A percentile compares a stretch with the other conserved stretches of the same genome.
Conservation (phyloP, 345 rosid genomes). For the Salix suchowensis region DNA sequence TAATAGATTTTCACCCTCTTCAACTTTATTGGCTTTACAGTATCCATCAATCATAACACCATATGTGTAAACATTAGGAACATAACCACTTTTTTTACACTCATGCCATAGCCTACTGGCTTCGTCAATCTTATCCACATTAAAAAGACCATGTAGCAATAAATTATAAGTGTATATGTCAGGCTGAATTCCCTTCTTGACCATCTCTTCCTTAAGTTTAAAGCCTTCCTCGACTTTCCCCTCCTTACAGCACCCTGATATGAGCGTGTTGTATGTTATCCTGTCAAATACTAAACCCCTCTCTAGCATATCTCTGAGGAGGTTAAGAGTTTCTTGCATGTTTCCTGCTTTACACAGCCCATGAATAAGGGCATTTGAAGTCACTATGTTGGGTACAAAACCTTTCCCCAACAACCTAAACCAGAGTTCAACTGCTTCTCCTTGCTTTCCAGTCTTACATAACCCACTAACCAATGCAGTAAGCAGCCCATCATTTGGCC, state of each 20-base stretch:
- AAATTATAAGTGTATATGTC: slow-evolving; percentile 57
- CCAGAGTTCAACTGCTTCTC: slow-evolving; percentile 62
- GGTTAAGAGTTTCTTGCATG: slow-evolving; percentile 46
- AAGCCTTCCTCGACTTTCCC: slow-evolving; percentile 51
- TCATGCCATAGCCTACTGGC: slow-evolving; percentile 58
- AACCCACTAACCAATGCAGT: slow-evolving; percentile 57
- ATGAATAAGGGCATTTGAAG: slow-evolving; percentile 75
- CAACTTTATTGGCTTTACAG: slow-evolving; percentile 58
- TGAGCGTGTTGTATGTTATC: slow-evolving; percentile 56
- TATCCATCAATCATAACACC: slow-evolving; percentile 71
- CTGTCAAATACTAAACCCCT: slow-evolving; percentile 50
- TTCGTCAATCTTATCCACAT: slow-evolving; percentile 51
- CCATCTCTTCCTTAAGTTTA: slow-evolving; percentile 61
- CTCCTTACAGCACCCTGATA: slow-evolving; percentile 48
- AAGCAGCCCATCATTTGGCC: slow-evolving; percentile 58
- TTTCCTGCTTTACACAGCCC: slow-evolving; percentile 65
- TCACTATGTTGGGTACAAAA: slow-evolving; percentile 36
- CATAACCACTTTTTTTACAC: slow-evolving; percentile 41
- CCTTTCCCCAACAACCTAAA: slow-evolving; percentile 43
- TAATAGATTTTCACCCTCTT: slow-evolving; percentile 59
- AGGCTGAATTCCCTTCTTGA: slow-evolving; percentile 52
- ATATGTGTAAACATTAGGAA: slow-evolving; percentile 52
- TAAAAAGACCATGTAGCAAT: slow-evolving; percentile 53
- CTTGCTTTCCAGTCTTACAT: slow-evolving; percentile 51
- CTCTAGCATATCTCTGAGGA: slow-evolving; percentile 48